A percentile compares a stretch with the other conserved stretches of the same genome.
Evolutionary conservation across 2,329 filamentous ascomycete genomes (phyloP).

Genomic region (Epicoccum nigrum): DNA sequence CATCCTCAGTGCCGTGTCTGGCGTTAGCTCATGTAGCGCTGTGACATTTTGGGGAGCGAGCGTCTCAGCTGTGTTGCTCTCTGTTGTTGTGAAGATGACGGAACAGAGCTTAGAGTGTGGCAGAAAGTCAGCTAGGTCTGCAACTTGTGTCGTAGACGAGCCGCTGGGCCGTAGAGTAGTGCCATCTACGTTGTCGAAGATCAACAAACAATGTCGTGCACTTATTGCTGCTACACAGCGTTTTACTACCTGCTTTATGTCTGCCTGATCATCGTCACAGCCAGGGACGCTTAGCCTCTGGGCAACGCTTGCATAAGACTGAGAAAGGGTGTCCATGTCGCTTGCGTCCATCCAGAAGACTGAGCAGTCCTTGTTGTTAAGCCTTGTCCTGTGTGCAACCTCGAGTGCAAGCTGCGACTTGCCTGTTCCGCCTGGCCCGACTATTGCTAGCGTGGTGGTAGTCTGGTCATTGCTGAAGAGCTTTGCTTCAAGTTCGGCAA

Average conservation of each 20-base stretch:
- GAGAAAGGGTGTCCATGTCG: slow-evolving; percentile 49
- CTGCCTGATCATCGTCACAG: slow-evolving; percentile 23
- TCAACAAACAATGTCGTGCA: slow-evolving; percentile 7
- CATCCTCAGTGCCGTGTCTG: slow-evolving; percentile 21
- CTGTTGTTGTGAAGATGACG: slow-evolving; percentile 28
- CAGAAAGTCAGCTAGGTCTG: slow-evolving; percentile 25
- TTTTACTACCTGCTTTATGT: slow-evolving; percentile 29
- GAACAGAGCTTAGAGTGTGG: slow-evolving; percentile 22
- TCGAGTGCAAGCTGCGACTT: slow-evolving; percentile 42
- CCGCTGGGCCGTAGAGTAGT: background rate
- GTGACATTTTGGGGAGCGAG: slow-evolving; percentile 24
- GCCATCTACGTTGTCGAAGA: slow-evolving; percentile 39
- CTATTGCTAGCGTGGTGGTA: slow-evolving; percentile 28
- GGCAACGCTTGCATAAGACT: slow-evolving; percentile 36
- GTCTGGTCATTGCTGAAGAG: slow-evolving; percentile 25
- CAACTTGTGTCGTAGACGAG: background rate
- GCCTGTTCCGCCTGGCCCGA: slow-evolving; percentile 26
- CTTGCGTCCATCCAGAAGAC: slow-evolving; percentile 55
- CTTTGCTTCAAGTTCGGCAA: slow-evolving; percentile 33
- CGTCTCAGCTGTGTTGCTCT: slow-evolving; percentile 14
- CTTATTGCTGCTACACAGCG: slow-evolving; percentile 10
- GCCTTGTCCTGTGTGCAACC: slow-evolving; percentile 48
- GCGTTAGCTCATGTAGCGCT: slow-evolving; percentile 21
- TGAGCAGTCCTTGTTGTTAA: slow-evolving; percentile 44
- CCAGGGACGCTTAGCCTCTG: slow-evolving; percentile 39